Evolutionary conservation across 495 filamentous ascomycete species (phyloP).

Genomic region (Neurospora sp.): DNA sequence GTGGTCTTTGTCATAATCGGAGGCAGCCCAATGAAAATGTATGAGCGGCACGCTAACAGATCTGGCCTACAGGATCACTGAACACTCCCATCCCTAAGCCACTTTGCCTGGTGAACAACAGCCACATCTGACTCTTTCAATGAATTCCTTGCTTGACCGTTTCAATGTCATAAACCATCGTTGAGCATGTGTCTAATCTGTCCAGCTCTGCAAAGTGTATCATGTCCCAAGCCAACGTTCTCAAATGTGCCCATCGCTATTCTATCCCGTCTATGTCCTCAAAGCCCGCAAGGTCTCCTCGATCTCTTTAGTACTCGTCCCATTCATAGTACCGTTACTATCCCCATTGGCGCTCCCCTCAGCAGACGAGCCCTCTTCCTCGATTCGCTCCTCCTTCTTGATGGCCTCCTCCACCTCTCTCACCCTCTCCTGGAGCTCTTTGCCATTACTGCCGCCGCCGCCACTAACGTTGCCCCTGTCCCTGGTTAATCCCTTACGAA

Average conservation of each 20-base stretch:
- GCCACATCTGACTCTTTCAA: neutral
- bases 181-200: neutral
- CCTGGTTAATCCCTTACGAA: conserved; percentile 43
- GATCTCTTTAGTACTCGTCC: neutral
- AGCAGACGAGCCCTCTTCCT: neutral
- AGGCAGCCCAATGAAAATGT: neutral
- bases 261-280: neutral
- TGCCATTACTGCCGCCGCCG: neutral
- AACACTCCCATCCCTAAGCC: neutral
- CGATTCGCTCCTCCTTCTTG: neutral
- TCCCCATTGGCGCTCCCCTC: neutral
- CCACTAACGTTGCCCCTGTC: conserved; percentile 2
- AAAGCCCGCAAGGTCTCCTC: neutral
- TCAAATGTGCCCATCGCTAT: neutral
- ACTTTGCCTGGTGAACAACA: neutral
- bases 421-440: conserved; percentile 3
- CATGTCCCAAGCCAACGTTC: neutral
- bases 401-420: conserved; percentile 2
- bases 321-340: neutral
- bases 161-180: neutral
- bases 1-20: neutral
- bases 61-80: neutral
- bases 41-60: neutral
- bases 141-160: neutral
- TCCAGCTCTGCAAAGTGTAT: neutral